Conservation (phyloP, 257 asterid genomes). For the Penstemon newberryi region DNA sequence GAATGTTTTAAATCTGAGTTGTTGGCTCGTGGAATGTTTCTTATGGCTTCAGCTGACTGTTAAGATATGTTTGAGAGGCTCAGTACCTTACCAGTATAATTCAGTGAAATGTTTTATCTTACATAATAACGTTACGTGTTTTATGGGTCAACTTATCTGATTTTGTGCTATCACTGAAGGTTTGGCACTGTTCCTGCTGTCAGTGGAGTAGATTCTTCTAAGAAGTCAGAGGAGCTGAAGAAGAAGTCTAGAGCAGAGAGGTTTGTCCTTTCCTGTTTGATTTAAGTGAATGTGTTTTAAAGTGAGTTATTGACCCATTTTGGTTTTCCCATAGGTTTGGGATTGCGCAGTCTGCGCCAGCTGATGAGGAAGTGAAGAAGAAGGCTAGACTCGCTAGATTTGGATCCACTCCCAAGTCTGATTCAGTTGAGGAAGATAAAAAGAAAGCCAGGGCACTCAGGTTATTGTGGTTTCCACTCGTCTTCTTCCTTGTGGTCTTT, state of each 20-base stretch:
- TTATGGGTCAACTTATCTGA: slow-evolving; percentile 15
- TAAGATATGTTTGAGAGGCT: neutral
- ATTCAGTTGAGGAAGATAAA: slow-evolving; percentile 79
- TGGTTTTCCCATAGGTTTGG: slow-evolving; percentile 63
- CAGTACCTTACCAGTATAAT: neutral
- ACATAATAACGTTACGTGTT: neutral
- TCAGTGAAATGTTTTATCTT: neutral
- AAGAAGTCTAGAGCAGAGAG: slow-evolving; percentile 97
- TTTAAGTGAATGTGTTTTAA: neutral
- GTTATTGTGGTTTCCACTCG: slow-evolving; percentile 34
- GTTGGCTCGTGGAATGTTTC: neutral
- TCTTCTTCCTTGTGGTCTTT: neutral
- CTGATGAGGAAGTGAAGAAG: slow-evolving; percentile 80
- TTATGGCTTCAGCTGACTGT: neutral
- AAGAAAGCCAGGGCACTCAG: slow-evolving; percentile 92
- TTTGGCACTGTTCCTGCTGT: slow-evolving; percentile 62
- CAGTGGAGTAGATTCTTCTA: slow-evolving; percentile 48
- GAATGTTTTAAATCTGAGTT: neutral
- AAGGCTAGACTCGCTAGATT: slow-evolving; percentile 90
- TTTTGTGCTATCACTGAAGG: slow-evolving; percentile 40
- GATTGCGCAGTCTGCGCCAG: slow-evolving; percentile 44
- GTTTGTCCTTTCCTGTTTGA: slow-evolving; percentile 36
- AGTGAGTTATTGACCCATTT: slow-evolving; percentile 13
- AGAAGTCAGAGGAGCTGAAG: slow-evolving; percentile 76
- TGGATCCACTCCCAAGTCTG: slow-evolving; percentile 48